Percentiles rank a stretch among this genome's conserved stretches.
These are phyloP conservation scores for Alternaria triticina DNA, from an alignment of 2,329 filamentous ascomycete genomes.

Conservation along the genomic window DNA sequence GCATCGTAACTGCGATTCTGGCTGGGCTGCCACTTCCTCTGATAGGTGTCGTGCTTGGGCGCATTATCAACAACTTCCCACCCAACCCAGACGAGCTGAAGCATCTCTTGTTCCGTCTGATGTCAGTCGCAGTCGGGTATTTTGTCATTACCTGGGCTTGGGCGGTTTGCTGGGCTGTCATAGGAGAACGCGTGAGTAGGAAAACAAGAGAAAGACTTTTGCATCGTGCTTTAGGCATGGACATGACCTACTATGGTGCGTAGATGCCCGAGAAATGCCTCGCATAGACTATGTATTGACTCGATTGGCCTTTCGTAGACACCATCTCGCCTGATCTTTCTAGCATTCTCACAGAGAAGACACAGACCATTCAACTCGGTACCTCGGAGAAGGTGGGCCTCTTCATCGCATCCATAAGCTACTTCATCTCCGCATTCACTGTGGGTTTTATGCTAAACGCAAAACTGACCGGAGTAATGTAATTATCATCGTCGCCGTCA, in stretches of 20 bases:
- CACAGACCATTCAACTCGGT: constrained; percentile 54
- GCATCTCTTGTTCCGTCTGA: constrained; percentile 51
- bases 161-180: constrained; percentile 58
- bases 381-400: constrained; percentile 57
- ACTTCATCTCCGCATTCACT: constrained; percentile 54
- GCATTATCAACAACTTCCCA: constrained; percentile 59
- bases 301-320: constrained; percentile 36
- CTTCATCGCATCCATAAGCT: constrained; percentile 55
- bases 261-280: not conserved
- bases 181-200: constrained; percentile 58
- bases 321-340: constrained; percentile 57
- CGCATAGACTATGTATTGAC: not conserved
- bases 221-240: constrained; percentile 57
- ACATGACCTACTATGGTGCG: constrained; percentile 56
- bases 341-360: constrained; percentile 53
- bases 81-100: constrained; percentile 53
- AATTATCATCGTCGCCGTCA: constrained; percentile 4
- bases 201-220: constrained; percentile 56
- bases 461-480: constrained; percentile 51
- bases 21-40: constrained; percentile 67
- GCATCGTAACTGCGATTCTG: constrained; percentile 55
- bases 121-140: constrained; percentile 55
- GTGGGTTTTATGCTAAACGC: constrained; percentile 55
- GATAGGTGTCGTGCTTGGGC: constrained; percentile 64
- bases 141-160: constrained; percentile 59